Evolutionary conservation across 257 asterid species (phyloP).

Genomic region (Solanum commersonii): DNA sequence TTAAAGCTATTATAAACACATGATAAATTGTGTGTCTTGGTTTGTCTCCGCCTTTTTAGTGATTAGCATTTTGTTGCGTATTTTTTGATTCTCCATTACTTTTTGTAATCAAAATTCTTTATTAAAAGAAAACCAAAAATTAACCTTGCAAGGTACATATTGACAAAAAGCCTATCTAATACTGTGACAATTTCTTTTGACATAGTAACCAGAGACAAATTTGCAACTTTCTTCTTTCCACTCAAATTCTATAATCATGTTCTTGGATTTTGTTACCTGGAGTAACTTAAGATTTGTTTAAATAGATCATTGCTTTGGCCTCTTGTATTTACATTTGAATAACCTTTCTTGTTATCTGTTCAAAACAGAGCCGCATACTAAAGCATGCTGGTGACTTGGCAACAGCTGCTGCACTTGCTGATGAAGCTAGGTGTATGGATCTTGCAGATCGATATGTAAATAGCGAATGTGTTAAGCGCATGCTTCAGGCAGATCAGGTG

Average conservation of each 20-base stretch:
- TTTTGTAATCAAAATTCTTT: neutral
- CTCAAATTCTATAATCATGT: neutral
- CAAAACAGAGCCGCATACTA: conserved; percentile 75
- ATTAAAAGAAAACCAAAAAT: neutral
- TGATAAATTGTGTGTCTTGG: neutral
- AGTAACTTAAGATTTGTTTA: neutral
- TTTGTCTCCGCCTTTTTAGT: neutral
- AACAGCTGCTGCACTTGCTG: conserved; percentile 94
- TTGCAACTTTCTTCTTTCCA: neutral
- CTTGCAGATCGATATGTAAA: conserved; percentile 97
- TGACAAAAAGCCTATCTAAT: neutral
- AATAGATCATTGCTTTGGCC: neutral
- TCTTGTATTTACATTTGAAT: neutral
- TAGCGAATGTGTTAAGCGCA: conserved; percentile 93
- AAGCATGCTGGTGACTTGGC: conserved; percentile 93
- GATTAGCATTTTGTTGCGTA: neutral
- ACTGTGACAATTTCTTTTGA: neutral
- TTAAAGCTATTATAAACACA: neutral
- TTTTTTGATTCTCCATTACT: neutral
- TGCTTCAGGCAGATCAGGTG: conserved; percentile 99
- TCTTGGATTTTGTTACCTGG: neutral
- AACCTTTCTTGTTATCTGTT: conserved; percentile 10
- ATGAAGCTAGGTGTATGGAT: conserved; percentile 99
- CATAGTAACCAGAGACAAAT: neutral
- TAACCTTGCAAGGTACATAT: neutral